Conservation (phyloP, 2,329 filamentous ascomycete species). For the Aspergillus novoparasiticus region DNA sequence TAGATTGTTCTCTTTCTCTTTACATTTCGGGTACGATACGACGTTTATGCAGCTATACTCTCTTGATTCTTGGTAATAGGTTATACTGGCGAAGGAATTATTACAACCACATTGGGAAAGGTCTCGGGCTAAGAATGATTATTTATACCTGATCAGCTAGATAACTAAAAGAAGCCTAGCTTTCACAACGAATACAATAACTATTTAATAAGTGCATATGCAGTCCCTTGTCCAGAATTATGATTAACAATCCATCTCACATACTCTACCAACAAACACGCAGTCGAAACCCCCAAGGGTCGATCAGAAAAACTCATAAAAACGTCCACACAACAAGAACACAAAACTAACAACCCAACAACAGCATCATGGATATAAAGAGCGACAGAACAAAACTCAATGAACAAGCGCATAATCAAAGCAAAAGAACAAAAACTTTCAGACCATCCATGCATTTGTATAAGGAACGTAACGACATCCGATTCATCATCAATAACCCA, state of each 20-base stretch:
- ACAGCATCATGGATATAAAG: not conserved
- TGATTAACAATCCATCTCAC: not conserved
- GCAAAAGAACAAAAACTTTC: not conserved
- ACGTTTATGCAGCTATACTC: constrained; percentile 10
- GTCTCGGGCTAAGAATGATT: not conserved
- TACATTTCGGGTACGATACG: constrained; percentile 35
- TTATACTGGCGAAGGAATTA: not conserved
- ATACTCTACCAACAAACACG: not conserved
- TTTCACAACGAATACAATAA: not conserved
- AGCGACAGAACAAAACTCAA: not conserved
- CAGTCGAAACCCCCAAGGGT: not conserved
- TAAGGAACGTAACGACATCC: constrained; percentile 17
- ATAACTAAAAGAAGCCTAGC: not conserved
- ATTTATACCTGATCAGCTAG: constrained; percentile 2
- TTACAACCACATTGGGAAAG: not conserved
- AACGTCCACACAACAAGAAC: not conserved
- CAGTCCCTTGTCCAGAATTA: not conserved
- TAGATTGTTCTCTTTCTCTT: constrained; percentile 8
- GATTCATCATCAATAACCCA: constrained; percentile 10
- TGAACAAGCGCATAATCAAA: not conserved
- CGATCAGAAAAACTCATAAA: not conserved
- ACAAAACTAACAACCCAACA: not conserved
- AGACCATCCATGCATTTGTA: constrained; percentile 4
- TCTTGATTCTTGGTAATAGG: not conserved
- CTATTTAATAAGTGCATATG: not conserved